Conservation (phyloP, 2,329 filamentous ascomycete species). For the Didymella glomerata region DNA sequence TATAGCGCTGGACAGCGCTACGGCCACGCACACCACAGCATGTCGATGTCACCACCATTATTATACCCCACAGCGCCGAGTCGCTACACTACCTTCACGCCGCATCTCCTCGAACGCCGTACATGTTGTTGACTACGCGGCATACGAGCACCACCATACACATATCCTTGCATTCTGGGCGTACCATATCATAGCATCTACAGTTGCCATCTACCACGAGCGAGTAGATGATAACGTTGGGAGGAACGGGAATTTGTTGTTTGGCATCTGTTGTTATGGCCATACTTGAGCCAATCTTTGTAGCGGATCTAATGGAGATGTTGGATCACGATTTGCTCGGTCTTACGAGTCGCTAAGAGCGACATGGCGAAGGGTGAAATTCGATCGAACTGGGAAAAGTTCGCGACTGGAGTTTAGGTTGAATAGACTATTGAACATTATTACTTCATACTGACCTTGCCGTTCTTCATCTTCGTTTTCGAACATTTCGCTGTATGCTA, state of each 20-base stretch:
- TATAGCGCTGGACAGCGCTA: not conserved
- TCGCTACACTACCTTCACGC: conserved; percentile 3
- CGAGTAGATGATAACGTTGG: not conserved
- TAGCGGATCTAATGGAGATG: not conserved
- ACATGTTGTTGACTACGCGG: conserved; percentile 16
- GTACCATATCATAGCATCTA: conserved; percentile 13
- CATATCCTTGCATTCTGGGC: conserved; percentile 11
- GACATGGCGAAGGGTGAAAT: not conserved
- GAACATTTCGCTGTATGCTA: too few species aligned
- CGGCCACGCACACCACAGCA: not conserved
- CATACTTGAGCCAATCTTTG: not conserved
- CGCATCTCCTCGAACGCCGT: conserved; percentile 5
- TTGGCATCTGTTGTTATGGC: not conserved
- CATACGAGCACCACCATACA: conserved; percentile 4
- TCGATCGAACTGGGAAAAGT: conserved; percentile 12
- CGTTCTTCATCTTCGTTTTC: too few species aligned
- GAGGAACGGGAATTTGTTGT: conserved; percentile 2
- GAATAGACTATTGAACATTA: conserved; percentile 5
- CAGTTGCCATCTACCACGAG: not conserved
- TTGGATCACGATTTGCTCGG: not conserved
- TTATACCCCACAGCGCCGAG: conserved; percentile 16
- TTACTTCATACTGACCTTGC: not conserved
- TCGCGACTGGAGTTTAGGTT: conserved; percentile 1
- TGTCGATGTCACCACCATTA: conserved; percentile 3
- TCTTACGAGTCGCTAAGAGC: not conserved